phyloP scores from a whole-genome alignment of 2,329 filamentous ascomycete species.

The Monosporascus sp. region DNA sequence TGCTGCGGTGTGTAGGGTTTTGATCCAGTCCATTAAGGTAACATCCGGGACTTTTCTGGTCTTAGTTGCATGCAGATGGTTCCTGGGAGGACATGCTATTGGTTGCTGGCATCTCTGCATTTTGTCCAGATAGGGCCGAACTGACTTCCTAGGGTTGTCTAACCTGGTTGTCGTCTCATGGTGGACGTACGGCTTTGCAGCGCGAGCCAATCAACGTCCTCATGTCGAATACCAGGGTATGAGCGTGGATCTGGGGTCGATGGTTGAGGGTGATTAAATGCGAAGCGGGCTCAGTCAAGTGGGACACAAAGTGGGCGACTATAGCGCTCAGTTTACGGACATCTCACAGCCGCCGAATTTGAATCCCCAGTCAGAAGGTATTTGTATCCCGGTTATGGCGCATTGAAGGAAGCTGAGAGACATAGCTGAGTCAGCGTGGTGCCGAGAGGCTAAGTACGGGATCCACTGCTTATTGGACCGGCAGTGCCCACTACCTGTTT shows the following conservation, averaged over 20 bases:
- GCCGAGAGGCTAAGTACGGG: neutral
- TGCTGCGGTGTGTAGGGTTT: neutral
- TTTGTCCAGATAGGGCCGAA: neutral
- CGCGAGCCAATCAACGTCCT: neutral
- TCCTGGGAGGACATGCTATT: neutral
- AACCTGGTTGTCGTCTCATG: neutral
- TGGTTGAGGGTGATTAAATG: neutral
- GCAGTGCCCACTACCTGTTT: neutral
- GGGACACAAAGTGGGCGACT: neutral
- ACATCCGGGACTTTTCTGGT: neutral
- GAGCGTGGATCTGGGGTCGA: neutral
- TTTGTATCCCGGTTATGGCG: neutral
- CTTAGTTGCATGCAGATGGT: neutral
- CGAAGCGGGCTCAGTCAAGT: neutral
- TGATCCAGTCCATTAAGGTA: neutral
- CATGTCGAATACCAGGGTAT: neutral
- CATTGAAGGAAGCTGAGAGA: neutral
- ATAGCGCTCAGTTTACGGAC: neutral
- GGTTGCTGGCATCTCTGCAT: neutral
- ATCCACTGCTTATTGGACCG: neutral
- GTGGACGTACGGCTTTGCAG: neutral
- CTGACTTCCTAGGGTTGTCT: neutral
- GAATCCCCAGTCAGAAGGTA: neutral
- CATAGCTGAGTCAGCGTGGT: neutral
- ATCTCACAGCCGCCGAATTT: neutral